These are phyloP conservation scores for Fraxinus albicans DNA, from an alignment of 305 asterid species.

Conservation along the genomic window DNA sequence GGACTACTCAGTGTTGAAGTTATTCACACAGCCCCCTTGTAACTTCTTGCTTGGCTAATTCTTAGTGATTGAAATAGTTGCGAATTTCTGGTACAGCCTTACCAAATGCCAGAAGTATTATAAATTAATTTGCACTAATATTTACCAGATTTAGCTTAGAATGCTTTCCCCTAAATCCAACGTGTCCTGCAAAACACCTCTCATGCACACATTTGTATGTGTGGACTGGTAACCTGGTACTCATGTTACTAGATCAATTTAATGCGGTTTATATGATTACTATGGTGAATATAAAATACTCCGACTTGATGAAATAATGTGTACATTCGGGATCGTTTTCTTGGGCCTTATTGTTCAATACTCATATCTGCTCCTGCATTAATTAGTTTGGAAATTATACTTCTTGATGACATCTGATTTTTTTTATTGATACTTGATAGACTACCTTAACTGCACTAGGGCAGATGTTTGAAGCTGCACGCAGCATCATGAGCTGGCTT, in stretches of 20 bases:
- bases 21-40: constrained; percentile 4
- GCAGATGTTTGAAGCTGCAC: constrained; percentile 82
- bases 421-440: constrained; percentile 39
- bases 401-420: constrained; percentile 15
- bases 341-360: background rate
- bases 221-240: background rate
- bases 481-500: constrained; percentile 83
- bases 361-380: constrained; percentile 12
- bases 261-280: background rate
- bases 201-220: background rate
- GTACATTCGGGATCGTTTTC: background rate
- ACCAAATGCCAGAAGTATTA: background rate
- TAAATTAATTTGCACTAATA: background rate
- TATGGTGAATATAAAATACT: background rate
- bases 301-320: background rate
- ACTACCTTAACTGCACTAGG: constrained; percentile 76
- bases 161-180: background rate
- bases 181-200: background rate
- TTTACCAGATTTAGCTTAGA: background rate
- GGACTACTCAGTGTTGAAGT: background rate
- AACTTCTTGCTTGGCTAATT: constrained; percentile 9
- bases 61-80: constrained; percentile 4
- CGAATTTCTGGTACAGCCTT: constrained; percentile 11
- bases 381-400: constrained; percentile 6
- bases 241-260: background rate